Conservation (phyloP, 306 rosid genomes). For the Rubus parviflorus region DNA sequence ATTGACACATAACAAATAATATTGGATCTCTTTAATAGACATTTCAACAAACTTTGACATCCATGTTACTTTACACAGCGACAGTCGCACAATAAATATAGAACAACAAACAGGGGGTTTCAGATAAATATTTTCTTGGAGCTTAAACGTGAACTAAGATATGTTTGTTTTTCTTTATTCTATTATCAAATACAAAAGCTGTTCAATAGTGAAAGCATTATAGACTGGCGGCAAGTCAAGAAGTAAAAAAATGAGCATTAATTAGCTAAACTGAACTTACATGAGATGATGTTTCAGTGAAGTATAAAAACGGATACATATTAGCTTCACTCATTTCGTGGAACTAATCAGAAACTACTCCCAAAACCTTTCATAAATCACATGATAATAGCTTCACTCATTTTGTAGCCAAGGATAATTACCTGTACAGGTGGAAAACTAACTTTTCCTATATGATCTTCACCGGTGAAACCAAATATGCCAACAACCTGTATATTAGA, state of each 20-base stretch:
- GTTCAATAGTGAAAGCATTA: not conserved
- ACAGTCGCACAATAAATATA: not conserved
- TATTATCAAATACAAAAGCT: not conserved
- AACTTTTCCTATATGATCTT: slow-evolving; percentile 95
- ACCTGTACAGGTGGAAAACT: slow-evolving; percentile 97
- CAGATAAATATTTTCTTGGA: not conserved
- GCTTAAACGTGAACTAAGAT: not conserved
- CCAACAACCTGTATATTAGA: slow-evolving; percentile 64
- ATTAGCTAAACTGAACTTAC: not conserved
- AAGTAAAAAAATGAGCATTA: too few relatives aligned
- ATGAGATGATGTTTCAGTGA: not conserved
- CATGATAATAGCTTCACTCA: not conserved
- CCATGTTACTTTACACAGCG: not conserved
- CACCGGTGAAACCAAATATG: slow-evolving; percentile 84
- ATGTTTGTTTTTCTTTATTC: not conserved
- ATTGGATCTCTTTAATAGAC: slow-evolving; percentile 28
- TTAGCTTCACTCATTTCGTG: not conserved
- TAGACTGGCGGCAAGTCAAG: not conserved
- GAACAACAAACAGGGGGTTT: not conserved
- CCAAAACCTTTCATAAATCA: not conserved
- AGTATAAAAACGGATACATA: not conserved
- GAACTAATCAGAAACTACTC: not conserved
- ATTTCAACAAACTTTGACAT: not conserved
- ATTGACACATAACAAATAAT: slow-evolving; percentile 26
- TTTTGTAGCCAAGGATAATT: slow-evolving; percentile 13